Conservation (phyloP, 2,329 filamentous ascomycete species). For the Leptographium procerum region DNA sequence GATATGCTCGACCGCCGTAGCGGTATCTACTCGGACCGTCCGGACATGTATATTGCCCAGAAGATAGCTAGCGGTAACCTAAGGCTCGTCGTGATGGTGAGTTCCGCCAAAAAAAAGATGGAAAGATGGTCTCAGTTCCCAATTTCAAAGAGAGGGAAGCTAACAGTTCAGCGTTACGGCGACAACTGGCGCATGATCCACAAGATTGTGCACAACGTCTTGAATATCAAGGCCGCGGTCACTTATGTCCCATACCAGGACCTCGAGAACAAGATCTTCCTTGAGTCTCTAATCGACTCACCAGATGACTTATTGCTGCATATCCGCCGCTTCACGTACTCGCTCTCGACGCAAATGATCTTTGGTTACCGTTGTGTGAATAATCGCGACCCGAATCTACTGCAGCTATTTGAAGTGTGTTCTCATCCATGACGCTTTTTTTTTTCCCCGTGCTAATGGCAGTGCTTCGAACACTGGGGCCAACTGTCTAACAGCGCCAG, state of each 20-base stretch:
- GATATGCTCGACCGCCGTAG: slow-evolving; percentile 40
- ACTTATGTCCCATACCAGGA: slow-evolving; percentile 44
- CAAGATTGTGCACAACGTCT: slow-evolving; percentile 30
- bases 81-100: slow-evolving; percentile 1
- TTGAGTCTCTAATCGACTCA: slow-evolving; percentile 33
- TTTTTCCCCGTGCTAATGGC: background rate
- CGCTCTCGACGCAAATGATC: slow-evolving; percentile 11
- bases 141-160: background rate
- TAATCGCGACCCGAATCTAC: slow-evolving; percentile 8
- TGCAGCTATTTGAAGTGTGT: slow-evolving; percentile 6
- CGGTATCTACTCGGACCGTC: slow-evolving; percentile 37
- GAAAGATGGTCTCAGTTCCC: background rate
- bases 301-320: slow-evolving; percentile 14
- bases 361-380: slow-evolving; percentile 10
- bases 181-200: slow-evolving; percentile 23
- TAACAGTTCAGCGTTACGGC: slow-evolving; percentile 15
- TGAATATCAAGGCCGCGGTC: slow-evolving; percentile 33
- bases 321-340: slow-evolving; percentile 11
- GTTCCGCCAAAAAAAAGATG: background rate
- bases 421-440: background rate
- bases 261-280: slow-evolving; percentile 43
- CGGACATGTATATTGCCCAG: slow-evolving; percentile 10
- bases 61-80: slow-evolving; percentile 9
- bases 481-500: background rate
- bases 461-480: slow-evolving; percentile 1